Evolutionary conservation across 108 stramenopile genomes (phyloP), one percentile per base, ranked within the genome.

Genomic region (Nannochloropsis oceanica): DNA sequence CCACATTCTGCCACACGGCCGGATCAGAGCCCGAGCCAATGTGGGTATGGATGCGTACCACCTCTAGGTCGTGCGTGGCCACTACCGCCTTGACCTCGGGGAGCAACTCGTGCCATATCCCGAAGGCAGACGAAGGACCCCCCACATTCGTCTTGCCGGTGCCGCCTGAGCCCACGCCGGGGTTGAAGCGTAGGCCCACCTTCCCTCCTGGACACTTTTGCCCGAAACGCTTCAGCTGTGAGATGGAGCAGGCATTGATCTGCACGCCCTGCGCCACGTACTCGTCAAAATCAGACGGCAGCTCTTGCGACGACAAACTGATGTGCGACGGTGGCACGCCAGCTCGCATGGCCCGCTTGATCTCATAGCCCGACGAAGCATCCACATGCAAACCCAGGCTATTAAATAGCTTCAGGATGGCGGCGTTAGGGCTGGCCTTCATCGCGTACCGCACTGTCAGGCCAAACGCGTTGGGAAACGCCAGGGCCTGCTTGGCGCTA

Each of bases 141-240:
- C 98, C 98, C 26, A 99, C 98, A 87, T 99, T 99, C 44, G 98
- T 99, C 89, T 97, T 97, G 26, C 95, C 96, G 89, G 97, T 97
- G 12, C 98, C 98, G 73, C 98, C 98, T 13, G 95, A 95, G 26
- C 98, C 98, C 13, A 96, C 93, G 44, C 98, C 98, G 12, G 98
- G 98, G 89, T 99, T 99, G 84, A 99, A 93, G 22, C 98, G 96
- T 44, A 99, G 91, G 26, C 98, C 98, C 27, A 96, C 92, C 79
- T 94, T 94, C 8, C 87, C 92, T 44, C 95, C 95, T 13, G 92
- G 91, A 80, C 94, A 97, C 27, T 92, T 93, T 86, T 94, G 43
- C 26, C 96, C 97, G 82, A 97, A 92, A 14, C 93, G 90, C 89
- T 95, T 93, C 44, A 99, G 88, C 88, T 99, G 98, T 26, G 92